Base-by-base conservation (phyloP, 177 flowering plant species). In the Vitis hybrid region DNA sequence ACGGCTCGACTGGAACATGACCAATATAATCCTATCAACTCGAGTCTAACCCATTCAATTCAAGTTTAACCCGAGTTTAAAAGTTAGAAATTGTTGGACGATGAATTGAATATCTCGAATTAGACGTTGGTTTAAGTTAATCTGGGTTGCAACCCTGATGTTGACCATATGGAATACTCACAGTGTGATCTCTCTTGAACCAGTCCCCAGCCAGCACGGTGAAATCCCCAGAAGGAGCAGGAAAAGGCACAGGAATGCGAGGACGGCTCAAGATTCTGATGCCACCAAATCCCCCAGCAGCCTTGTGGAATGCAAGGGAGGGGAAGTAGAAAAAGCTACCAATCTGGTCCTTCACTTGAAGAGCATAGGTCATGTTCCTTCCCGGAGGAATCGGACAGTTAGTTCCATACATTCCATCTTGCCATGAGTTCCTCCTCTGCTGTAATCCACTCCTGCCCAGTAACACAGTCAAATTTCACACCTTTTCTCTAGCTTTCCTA, bases 361-460 rank as follows among this genome's bases (percentile, higher is more conserved):
- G 87, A 19, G 77, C 62, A 67, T 94, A 94, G 13, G 98, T 95
- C 83, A 91, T 87, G 82, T 95, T 95, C 75, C 78, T 79, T 9
- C 97, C 87, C 1, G 99, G 98, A 11, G 83, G 94, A 71, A 95
- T 93, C 11, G 97, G 98, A 69, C 99, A 95, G 74, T 69, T 92
- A 2, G 99, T 95, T 19, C 99, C 99, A 19, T 57, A 76, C 2
- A 86, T 85, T 64, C 99, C 99, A 79, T 93, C 98, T 67, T 91
- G 89, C 91, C 91, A 95, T 68, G 99, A 95, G 65, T 93, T 95
- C 79, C 88, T 89, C 75, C 99, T 90, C 33, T 95, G 93, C 78
- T 93, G 99, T 52, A 95, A 29, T 4, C 99, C 99, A 75, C 93
- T 85, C 99, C 99, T 95, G 83, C 22, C n/a, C 57, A 61, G 56